Base-by-base conservation (phyloP, 177 flowering plant species). In the Vitis hybrid region DNA sequence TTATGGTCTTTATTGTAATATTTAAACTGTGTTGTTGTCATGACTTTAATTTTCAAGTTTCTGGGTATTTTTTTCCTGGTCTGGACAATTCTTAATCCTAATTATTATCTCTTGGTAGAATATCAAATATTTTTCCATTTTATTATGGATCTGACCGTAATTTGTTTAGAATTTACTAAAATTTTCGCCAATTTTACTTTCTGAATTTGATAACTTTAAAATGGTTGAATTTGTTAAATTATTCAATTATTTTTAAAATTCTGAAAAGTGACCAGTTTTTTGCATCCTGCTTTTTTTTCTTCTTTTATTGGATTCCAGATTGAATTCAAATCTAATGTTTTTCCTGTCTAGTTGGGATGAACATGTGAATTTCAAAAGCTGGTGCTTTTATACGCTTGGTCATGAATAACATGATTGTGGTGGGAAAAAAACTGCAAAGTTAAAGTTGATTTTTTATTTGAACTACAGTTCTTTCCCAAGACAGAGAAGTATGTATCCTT, bases 401-500 rank as follows among this genome's bases (percentile, higher is more conserved):
- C 48, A 20, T 64, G 29, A 50, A 5, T 13, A 20, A 51, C 33
- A 10, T 16, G 4, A 63, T 50, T 50, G 16, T 64, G 22, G 48
- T n/a, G 26, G 49, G 18, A 6, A 11, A 19, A 29, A 31, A 60
- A 18, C 18, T 10, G 55, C 62, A 20, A 9, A 53, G 53, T 31
- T 66, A 15, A 50, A 50, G 45, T 53, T 14, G 18, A 7, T 66
- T 13, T 62, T 68, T 12, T 62, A 2, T 71, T 22, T 74, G 61
- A 68, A 67, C 45, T 86, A 83, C 92, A 95, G 99, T 93, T 91
- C 77, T 95, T 89, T 64, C 99, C 99, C 31, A 95, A 95, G 83
- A 86, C 84, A 12, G 99, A 93, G 82, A 92, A 92, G 69, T 93
- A 93, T 78, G 93, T 95, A 52, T 79, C 99, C 68, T 78, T 95